A percentile compares a stretch with the other conserved stretches of the same genome.
These are phyloP conservation scores for Starmerella khaoyaiensis DNA, from an alignment of 805 yeast genomes.

Conservation along the genomic window DNA sequence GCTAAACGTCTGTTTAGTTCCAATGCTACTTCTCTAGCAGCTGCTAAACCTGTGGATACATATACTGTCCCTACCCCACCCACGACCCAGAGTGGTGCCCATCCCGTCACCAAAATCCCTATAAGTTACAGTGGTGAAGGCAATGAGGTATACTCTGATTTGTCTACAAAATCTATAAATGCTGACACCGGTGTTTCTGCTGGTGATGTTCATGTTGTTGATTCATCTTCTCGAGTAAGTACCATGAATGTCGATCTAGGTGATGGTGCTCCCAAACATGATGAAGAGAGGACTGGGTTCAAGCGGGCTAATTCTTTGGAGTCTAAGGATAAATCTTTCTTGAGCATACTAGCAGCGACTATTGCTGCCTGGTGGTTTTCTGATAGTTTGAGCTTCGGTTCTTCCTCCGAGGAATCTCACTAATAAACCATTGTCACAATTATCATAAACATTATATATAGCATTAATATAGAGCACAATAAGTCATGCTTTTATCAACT, in stretches of 20 bases:
- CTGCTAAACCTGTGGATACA: conserved; percentile 2
- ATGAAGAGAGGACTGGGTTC: conserved; percentile 13
- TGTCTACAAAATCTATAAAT: conserved; percentile 1
- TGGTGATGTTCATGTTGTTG: conserved; percentile 22
- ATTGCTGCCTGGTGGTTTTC: conserved; percentile 30
- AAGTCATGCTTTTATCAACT: too few species aligned
- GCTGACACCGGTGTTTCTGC: conserved; percentile 19
- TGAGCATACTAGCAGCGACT: conserved; percentile 25
- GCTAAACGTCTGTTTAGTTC: conserved; percentile 10
- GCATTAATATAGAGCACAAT: background rate
- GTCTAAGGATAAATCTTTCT: conserved; percentile 26
- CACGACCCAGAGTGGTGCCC: conserved; percentile 26
- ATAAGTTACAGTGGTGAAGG: conserved; percentile 22
- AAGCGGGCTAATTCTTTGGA: conserved; percentile 16
- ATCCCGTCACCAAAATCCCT: conserved; percentile 24
- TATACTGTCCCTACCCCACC: conserved; percentile 16
- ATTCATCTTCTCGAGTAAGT: conserved; percentile 19
- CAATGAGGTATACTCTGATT: conserved; percentile 9
- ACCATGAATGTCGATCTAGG: conserved; percentile 24
- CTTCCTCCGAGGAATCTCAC: conserved; percentile 11
- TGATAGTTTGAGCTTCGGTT: too few species aligned
- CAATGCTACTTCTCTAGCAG: conserved; percentile 7
- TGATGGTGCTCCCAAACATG: conserved; percentile 11
- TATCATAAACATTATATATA: background rate
- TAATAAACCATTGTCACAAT: background rate